These are phyloP conservation scores for Coemansia sp. DNA, from an alignment of 192 early-diverging fungal genomes.

Conservation along the genomic window DNA sequence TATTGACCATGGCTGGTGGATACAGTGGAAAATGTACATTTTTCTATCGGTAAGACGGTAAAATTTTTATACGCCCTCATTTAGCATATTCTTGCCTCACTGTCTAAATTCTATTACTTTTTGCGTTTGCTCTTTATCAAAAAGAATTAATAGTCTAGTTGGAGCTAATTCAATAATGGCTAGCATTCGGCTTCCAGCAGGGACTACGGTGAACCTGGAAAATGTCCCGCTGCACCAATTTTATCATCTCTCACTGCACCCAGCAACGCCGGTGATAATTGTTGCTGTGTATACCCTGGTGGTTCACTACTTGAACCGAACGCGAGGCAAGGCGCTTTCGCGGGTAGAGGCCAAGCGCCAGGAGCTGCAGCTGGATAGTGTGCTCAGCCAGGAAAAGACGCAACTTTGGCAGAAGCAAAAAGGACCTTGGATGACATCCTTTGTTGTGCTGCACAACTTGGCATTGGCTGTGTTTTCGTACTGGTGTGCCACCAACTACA, in stretches of 20 bases:
- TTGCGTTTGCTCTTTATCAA: not conserved
- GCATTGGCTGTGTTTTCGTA: slow-evolving; percentile 70
- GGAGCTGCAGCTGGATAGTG: slow-evolving; percentile 19
- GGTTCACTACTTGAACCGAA: slow-evolving; percentile 40
- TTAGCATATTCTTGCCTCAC: slow-evolving; percentile 1
- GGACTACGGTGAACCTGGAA: slow-evolving; percentile 50
- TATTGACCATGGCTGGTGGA: not conserved
- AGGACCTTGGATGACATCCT: slow-evolving; percentile 67
- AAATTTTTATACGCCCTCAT: not conserved
- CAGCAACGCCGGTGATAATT: slow-evolving; percentile 64
- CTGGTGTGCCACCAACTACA: slow-evolving; percentile 71
- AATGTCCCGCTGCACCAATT: slow-evolving; percentile 72
- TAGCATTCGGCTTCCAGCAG: slow-evolving; percentile 43
- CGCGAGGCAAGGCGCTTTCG: slow-evolving; percentile 30
- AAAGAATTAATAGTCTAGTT: not conserved
- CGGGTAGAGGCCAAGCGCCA: slow-evolving; percentile 44
- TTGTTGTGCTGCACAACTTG: slow-evolving; percentile 81
- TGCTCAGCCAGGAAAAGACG: slow-evolving; percentile 1
- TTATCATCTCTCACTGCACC: slow-evolving; percentile 69
- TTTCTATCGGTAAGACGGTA: not conserved
- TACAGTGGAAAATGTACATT: not conserved
- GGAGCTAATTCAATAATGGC: slow-evolving; percentile 19
- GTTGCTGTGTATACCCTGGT: slow-evolving; percentile 60
- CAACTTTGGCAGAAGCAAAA: slow-evolving; percentile 21
- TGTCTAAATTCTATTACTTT: not conserved